Evolutionary conservation across 2,329 filamentous ascomycete species (phyloP), one percentile per base, ranked within the genome.

Genomic region (Curvularia eragrostidis): DNA sequence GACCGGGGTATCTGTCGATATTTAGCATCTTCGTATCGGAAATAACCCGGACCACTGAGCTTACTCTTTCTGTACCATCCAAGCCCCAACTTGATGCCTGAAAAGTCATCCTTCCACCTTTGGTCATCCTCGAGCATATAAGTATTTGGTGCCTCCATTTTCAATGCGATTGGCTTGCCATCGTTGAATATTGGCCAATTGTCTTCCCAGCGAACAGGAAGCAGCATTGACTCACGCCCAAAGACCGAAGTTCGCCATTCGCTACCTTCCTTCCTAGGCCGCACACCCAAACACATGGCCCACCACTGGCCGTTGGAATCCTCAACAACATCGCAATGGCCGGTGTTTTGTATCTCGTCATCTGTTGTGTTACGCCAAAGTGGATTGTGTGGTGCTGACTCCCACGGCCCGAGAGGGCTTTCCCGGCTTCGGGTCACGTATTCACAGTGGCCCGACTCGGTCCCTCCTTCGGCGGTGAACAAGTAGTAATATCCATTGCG

Each of bases 351-450:
- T 5, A 71, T 66, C 47, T 79, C 79, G 69, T 55, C 70, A 59
- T 50, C 60, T 26, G 50, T 69, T 63, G 9, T 75, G 69, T 55
- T 79, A 51, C 54, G 78, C 63, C 13, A 79, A 71, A 63, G 75
- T 75, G 44, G 56, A 39, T 26, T 72, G 0, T 86, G 60, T 23
- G 69, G 70, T 2, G 66, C 55, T 28, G 73, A 66, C 32, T 67
- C 65, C 66, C 74, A 80, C 4, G 77, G 78, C 0, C 78, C 78
- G 32, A 73, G 51, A 61, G 66, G 41, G 58, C 75, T 30, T 65
- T 75, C 13, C 54, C 70, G 84, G 79, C 58, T 87, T 76, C 83
- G 79, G 50, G 78, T 75, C 2, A 90, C 80, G 26, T 86, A 89
- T 28, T 71, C 75, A 47, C 64, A 65, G 54, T 78, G 77, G 4